Percentiles rank a stretch among this genome's conserved stretches.
Conservation (phyloP, 768 basidiomycete genomes). For the Xerocomus potaroensis region DNA sequence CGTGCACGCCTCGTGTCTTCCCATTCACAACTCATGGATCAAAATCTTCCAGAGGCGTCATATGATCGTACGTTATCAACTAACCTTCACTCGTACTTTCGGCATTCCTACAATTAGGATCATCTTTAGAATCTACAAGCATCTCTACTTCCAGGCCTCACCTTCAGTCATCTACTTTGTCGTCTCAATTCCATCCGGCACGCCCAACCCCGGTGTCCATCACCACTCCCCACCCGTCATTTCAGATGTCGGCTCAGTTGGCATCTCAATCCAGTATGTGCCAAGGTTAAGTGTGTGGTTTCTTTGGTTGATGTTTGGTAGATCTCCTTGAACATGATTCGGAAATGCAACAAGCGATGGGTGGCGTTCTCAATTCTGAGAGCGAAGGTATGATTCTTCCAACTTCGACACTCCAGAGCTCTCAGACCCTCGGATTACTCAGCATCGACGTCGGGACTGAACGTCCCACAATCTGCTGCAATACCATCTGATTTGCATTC, state of each 20-base stretch:
- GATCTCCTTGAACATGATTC: slow-evolving; percentile 68
- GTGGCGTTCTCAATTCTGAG: slow-evolving; percentile 51
- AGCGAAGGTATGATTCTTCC: slow-evolving; percentile 28
- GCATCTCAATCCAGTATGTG: slow-evolving; percentile 54
- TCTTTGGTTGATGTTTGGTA: slow-evolving; percentile 23
- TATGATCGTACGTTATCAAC: slow-evolving; percentile 34
- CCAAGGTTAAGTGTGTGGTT: neutral
- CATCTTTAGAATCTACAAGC: slow-evolving; percentile 14
- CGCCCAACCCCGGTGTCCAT: slow-evolving; percentile 44
- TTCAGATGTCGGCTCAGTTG: slow-evolving; percentile 52
- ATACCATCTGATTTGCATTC: slow-evolving; percentile 11
- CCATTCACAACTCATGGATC: slow-evolving; percentile 35
- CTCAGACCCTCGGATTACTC: neutral
- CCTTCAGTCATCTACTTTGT: slow-evolving; percentile 28
- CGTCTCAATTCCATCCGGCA: slow-evolving; percentile 38
- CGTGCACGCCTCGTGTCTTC: slow-evolving; percentile 42
- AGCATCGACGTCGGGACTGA: slow-evolving; percentile 14
- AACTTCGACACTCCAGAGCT: neutral
- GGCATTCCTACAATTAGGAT: slow-evolving; percentile 9
- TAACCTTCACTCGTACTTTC: slow-evolving; percentile 1
- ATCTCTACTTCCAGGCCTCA: slow-evolving; percentile 14
- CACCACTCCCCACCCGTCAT: slow-evolving; percentile 49
- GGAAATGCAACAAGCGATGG: slow-evolving; percentile 65
- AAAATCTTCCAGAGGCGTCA: slow-evolving; percentile 29
- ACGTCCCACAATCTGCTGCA: slow-evolving; percentile 2